Evolutionary conservation across 768 basidiomycete species (phyloP), one percentile per base, ranked within the genome.

Genomic region (Porphyrellus cyaneotinctus): DNA sequence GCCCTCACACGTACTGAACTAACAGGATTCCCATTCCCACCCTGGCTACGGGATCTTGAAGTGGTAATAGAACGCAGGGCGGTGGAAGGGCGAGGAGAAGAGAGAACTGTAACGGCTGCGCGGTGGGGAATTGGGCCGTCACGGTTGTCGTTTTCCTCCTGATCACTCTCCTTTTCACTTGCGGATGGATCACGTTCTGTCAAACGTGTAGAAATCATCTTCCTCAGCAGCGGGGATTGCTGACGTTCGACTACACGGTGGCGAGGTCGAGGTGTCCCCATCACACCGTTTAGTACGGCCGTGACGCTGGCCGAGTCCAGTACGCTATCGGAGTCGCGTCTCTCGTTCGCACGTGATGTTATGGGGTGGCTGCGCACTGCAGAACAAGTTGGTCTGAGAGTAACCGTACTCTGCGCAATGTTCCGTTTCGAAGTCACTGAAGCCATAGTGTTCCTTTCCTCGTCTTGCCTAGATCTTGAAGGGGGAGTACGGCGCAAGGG

Each of bases 261-360:
- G 26, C 5, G 26, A 28, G 26, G n/a, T n/a, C n/a, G 4, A 28
- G 26, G 26, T 9, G 26, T 28, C 9, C 26, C 26, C 8, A 57
- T 58, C 5, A 47, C 30, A 49, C 62, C 65, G 18, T 59, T 58
- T 35, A 69, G 58, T 26, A 56, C 53, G 12, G 67, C 69, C 30
- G 39, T 54, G 41, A 61, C 36, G 12, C 69, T 69, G 24, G 59
- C 59, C 35, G 66, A 61, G 32, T 70, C 74, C 4, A 85, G 85
- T 3, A 84, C 85, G 11, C 88, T 73, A 61, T 88, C 88, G 8
- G 87, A 88, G 58, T 90, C 87, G 2, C 87, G 88, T n/a, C 83
- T 68, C 28, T 74, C 73, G 17, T 59, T 56, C 14, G 54, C 54
- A 12, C 62, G 59, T 11, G 63, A 58, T 51, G 52, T 31, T 13